Percentiles rank a stretch among this genome's conserved stretches.
Evolutionary conservation across 305 asterid genomes (phyloP).

Genomic region (Rubia tinctorum): DNA sequence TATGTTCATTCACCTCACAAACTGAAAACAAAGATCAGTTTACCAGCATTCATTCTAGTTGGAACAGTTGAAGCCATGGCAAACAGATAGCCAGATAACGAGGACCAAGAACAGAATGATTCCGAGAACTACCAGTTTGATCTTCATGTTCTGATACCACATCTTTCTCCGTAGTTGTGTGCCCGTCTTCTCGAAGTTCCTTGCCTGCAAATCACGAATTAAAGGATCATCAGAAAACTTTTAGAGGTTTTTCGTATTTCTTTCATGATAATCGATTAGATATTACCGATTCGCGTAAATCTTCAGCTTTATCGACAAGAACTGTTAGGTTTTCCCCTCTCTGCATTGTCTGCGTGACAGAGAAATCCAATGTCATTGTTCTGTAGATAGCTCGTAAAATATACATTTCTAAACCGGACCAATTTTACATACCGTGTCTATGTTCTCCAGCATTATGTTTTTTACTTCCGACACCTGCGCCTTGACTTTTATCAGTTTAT

Average conservation of each 20-base stretch:
- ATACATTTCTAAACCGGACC: neutral
- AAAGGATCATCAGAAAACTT: slow-evolving; percentile 7
- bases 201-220: slow-evolving; percentile 48
- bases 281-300: slow-evolving; percentile 68
- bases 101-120: slow-evolving; percentile 64
- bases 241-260: neutral
- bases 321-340: slow-evolving; percentile 72
- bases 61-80: slow-evolving; percentile 69
- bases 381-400: neutral
- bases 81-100: slow-evolving; percentile 76
- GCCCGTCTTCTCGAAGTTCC: slow-evolving; percentile 51
- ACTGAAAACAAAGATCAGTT: neutral
- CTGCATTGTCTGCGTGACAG: slow-evolving; percentile 58
- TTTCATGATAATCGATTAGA: neutral
- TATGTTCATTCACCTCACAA: neutral
- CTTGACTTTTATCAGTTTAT: slow-evolving; percentile 81
- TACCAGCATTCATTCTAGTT: slow-evolving; percentile 33
- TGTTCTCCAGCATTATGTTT: slow-evolving; percentile 89
- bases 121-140: slow-evolving; percentile 76
- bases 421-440: slow-evolving; percentile 68
- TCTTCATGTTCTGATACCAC: slow-evolving; percentile 96
- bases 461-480: slow-evolving; percentile 97
- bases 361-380: neutral
- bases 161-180: slow-evolving; percentile 70
- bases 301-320: slow-evolving; percentile 68